Evolutionary conservation across 331 rosid species (phyloP).

Genomic region (Pyrus hybrid): DNA sequence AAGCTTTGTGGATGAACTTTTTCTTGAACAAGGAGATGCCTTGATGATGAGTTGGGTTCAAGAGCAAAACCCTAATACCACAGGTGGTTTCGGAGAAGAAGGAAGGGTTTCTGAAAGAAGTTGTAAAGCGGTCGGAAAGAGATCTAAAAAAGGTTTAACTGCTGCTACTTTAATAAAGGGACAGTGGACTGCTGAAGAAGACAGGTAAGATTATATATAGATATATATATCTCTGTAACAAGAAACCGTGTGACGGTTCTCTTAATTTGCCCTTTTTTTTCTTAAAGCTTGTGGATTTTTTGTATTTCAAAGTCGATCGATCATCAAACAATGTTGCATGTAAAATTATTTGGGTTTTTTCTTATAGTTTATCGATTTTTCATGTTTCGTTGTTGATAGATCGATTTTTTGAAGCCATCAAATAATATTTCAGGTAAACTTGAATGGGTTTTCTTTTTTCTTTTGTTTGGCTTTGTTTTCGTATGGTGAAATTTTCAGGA

Average conservation of each 20-base stretch:
- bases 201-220: slow-evolving; percentile 33
- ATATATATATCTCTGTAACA: not conserved
- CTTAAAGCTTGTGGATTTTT: not conserved
- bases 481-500: slow-evolving; percentile 25
- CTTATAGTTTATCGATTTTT: not conserved
- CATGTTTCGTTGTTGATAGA: not conserved
- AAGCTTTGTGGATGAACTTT: slow-evolving; percentile 15
- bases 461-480: not conserved
- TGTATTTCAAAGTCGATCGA: no score
- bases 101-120: not conserved
- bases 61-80: slow-evolving; percentile 6
- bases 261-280: not conserved
- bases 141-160: slow-evolving; percentile 22
- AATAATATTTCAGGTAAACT: not conserved
- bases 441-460: not conserved
- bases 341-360: not conserved
- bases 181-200: slow-evolving; percentile 85
- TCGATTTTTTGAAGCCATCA: not conserved
- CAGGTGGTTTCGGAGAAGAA: slow-evolving; percentile 10
- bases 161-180: slow-evolving; percentile 58
- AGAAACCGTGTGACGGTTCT: not conserved
- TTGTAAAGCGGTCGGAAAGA: slow-evolving; percentile 27
- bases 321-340: no score
- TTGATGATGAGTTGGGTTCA: slow-evolving; percentile 18
- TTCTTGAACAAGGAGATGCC: slow-evolving; percentile 18